Conservation (phyloP, 352 stramenopile genomes). For the Phytophthora pluvialis region DNA sequence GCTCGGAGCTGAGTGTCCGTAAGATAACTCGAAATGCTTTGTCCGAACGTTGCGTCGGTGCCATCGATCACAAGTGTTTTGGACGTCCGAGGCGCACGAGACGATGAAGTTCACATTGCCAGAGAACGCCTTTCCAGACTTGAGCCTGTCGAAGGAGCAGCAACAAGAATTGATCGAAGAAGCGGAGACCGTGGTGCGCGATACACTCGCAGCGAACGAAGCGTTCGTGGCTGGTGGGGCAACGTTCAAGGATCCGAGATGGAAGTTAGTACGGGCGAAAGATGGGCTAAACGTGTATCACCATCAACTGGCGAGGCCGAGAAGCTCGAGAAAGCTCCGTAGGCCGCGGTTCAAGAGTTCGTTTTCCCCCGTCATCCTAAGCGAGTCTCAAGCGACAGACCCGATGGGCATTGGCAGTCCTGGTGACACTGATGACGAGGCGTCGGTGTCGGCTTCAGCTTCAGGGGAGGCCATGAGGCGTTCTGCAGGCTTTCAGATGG, state of each 20-base stretch:
- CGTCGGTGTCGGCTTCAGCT: not conserved
- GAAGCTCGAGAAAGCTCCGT: not conserved
- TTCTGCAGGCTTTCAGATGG: not conserved
- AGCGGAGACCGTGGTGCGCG: conserved; percentile 1
- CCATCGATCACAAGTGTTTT: not conserved
- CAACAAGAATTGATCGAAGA: conserved; percentile 8
- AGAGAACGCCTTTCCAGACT: not conserved
- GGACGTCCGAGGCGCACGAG: not conserved
- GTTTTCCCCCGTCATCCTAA: not conserved
- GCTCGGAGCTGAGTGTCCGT: not conserved
- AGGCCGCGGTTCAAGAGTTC: not conserved
- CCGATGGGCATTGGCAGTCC: not conserved
- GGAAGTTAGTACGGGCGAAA: conserved; percentile 3
- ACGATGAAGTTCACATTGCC: conserved; percentile 6
- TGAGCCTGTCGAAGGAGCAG: not conserved
- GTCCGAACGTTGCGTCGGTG: not conserved
- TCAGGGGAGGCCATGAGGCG: not conserved
- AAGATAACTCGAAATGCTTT: not conserved
- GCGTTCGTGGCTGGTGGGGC: not conserved
- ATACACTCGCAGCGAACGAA: conserved; percentile 3
- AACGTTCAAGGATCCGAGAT: conserved; percentile 1
- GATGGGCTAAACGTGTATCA: conserved; percentile 6
- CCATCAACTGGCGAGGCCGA: not conserved
- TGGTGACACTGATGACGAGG: not conserved
- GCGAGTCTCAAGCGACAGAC: not conserved